phyloP scores from a whole-genome alignment of 2,329 filamentous ascomycete species.

The Nemania sp. region DNA sequence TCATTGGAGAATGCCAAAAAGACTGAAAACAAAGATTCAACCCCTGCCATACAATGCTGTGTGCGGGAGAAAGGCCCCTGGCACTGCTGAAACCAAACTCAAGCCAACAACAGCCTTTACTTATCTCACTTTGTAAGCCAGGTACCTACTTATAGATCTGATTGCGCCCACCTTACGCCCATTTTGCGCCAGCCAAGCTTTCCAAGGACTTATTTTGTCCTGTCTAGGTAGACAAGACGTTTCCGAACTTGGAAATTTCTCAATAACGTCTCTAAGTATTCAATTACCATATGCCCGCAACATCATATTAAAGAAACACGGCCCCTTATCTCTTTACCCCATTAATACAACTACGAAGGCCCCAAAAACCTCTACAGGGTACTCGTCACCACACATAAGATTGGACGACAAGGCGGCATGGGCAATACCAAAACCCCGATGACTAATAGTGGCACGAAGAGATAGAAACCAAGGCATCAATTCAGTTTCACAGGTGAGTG shows the following conservation, averaged over 20 bases:
- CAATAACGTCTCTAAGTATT: not conserved
- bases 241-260: slow-evolving; percentile 13
- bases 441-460: no score
- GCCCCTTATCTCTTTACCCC: no score
- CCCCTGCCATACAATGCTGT: not conserved
- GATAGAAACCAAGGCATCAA: no score
- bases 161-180: slow-evolving; percentile 15
- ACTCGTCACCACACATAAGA: no score
- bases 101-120: slow-evolving; percentile 14
- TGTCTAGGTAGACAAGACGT: not conserved
- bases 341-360: no score
- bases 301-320: no score
- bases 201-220: slow-evolving; percentile 14
- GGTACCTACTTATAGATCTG: not conserved
- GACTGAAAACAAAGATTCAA: not conserved
- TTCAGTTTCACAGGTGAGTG: no score
- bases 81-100: slow-evolving; percentile 19
- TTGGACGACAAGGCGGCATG: no score
- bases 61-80: not conserved
- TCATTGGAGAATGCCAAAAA: not conserved
- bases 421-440: no score
- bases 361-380: no score
- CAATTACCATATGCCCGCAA: no score
- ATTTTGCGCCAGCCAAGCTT: slow-evolving; percentile 10
- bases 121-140: not conserved